Evolutionary conservation across 192 early-diverging fungal genomes (phyloP), one percentile per base, ranked within the genome.

Genomic region (Dimargaris verticillata): DNA sequence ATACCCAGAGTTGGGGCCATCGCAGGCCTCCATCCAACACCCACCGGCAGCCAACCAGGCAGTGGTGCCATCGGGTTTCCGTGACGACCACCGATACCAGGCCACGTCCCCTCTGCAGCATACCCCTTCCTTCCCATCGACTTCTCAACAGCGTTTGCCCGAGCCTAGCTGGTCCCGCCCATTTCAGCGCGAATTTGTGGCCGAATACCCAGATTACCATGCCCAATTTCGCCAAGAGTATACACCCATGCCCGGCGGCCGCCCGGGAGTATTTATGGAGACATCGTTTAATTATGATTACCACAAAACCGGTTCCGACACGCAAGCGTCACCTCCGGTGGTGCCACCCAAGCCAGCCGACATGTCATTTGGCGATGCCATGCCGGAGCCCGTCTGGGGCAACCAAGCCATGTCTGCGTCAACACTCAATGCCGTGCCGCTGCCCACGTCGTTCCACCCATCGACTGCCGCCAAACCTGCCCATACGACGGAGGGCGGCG

Each of bases 401-500:
- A 15, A 9, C 44, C 44, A 9, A 9, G 44, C 44, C 7, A 15
- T 15, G 44, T 45, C 44, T 15, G 44, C 44, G 10, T 7, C 7
- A 45, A 45, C 44, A 9, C 44, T 15, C 7, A 15, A 15, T 7
- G 10, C 22, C 17, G 49, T 13, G 10, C 13, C 13, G n/a, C 5
- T 13, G 10, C 49, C 49, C 49, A 6, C 49, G 13, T 22, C 49
- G 49, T 10, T 22, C 13, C 10, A 50, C 20, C 17, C 10, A 9
- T 9, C 44, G 17, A 45, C 10, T 45, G 44, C 10, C 44, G 11
- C 44, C 44, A 45, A 45, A 45, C 44, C 44, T 17, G 9, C 17
- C 44, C 10, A 45, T n/a, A 43, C 45, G 24, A 0, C 72, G 41
- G 43, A 76, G 63, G 76, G 72, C 64, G 83, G 81, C 42, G 70